A percentile compares a stretch with the other conserved stretches of the same genome.
Conservation (phyloP, 805 yeast genomes). For the Zygoascus tannicola region DNA sequence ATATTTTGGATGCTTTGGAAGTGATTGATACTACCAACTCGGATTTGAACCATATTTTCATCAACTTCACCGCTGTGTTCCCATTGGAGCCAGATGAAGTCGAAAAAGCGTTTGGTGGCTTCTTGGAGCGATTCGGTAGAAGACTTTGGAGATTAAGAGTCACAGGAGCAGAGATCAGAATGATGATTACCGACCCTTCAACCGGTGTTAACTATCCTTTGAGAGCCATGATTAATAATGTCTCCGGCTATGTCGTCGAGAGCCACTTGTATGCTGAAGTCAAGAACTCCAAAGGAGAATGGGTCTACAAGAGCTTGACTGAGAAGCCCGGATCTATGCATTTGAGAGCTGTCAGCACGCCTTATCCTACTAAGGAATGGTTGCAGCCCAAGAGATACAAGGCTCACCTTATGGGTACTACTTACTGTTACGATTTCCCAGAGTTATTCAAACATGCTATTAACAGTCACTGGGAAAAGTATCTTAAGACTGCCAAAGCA, state of each 20-base stretch:
- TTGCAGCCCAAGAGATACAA: slow-evolving; percentile 97
- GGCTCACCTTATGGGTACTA: slow-evolving; percentile 97
- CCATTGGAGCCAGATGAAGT: slow-evolving; percentile 92
- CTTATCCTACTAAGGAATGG: slow-evolving; percentile 96
- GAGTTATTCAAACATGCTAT: slow-evolving; percentile 94
- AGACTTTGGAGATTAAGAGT: slow-evolving; percentile 94
- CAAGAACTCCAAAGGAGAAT: slow-evolving; percentile 83
- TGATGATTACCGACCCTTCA: slow-evolving; percentile 86
- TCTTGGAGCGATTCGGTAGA: slow-evolving; percentile 95
- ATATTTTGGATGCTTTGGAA: slow-evolving; percentile 89
- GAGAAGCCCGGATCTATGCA: slow-evolving; percentile 90
- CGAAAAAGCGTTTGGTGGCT: slow-evolving; percentile 95
- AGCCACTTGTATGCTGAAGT: slow-evolving; percentile 92
- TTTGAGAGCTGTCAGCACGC: slow-evolving; percentile 87
- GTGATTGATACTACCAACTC: slow-evolving; percentile 90
- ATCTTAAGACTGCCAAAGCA: slow-evolving; percentile 18
- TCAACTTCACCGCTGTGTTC: slow-evolving; percentile 93
- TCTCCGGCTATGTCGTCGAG: slow-evolving; percentile 94
- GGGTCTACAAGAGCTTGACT: slow-evolving; percentile 95
- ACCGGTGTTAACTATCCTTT: slow-evolving; percentile 90
- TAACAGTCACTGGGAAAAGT: slow-evolving; percentile 71
- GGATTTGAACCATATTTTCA: slow-evolving; percentile 93
- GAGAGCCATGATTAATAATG: slow-evolving; percentile 93
- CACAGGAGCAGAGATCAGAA: slow-evolving; percentile 95
- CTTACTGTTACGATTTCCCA: slow-evolving; percentile 98